Base-by-base conservation (phyloP, 257 asterid species). In the Henckelia pumila region DNA sequence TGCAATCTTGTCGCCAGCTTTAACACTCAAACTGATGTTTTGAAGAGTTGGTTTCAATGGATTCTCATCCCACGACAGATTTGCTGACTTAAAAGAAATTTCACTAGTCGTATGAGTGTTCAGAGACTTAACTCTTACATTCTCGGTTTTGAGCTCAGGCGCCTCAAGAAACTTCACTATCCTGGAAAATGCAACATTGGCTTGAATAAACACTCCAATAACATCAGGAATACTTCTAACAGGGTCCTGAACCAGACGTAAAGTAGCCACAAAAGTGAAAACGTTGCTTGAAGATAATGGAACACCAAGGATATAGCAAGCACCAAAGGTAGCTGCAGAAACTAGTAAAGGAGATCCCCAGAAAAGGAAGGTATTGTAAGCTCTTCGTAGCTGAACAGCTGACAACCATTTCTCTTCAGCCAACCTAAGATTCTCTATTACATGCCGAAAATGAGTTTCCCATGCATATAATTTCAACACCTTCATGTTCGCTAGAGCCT, bases 181-280 rank as follows among this genome's bases (percentile, higher is more conserved):
- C 80, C 99, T 86, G 7, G 72, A 63, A 69, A 88, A 88, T 5
- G 99, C 86, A 24, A 90, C 96, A 55, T 85, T 86, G 26, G 97
- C 99, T 67, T 93, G 99, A 75, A 93, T 93, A 70, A 90, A 83
- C 47, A 90, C 94, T 33, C 92, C 96, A 28, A 93, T 72, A 20
- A 90, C 95, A 66, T 93, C 99, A n/a, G 99, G 99, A 69, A 93
- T 88, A 7, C 80, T 79, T 73, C 99, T 79, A 24, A 93, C 73
- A 28, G 99, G 99, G 57, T 90, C 99, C 81, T 93, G 97, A 74
- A 93, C 96, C 23, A 93, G 79, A 6, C 99, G 89, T 20, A 93
- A 78, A 0, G 99, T 88, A 16, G 99, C 99, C 19, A 93, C 92
- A 32, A 93, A 93, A 7, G 99, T 90, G 79, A 93, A 93, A 61